A percentile compares a stretch with the other conserved stretches of the same genome.
phyloP scores from a whole-genome alignment of 257 asterid genomes.

The Solanum chmielewskii region DNA sequence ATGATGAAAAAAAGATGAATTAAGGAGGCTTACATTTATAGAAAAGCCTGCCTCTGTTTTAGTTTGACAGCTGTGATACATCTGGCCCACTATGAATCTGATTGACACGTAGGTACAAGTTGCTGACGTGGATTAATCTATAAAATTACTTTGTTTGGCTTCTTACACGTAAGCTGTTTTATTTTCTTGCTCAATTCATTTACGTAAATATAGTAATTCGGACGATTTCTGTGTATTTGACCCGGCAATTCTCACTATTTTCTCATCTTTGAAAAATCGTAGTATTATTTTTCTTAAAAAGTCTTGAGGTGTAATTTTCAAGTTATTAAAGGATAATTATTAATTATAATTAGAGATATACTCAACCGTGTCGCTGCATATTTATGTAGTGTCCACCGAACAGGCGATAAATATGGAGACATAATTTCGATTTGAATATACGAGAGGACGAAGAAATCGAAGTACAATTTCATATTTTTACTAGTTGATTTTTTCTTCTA shows the following conservation, averaged over 20 bases:
- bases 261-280: neutral
- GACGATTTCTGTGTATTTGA: neutral
- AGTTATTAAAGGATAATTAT: neutral
- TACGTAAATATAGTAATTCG: neutral
- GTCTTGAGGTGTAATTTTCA: neutral
- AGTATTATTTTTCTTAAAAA: neutral
- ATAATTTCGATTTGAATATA: neutral
- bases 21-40: neutral
- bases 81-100: constrained; percentile 8
- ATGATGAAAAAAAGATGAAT: neutral
- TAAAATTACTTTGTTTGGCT: neutral
- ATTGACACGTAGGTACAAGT: constrained; percentile 44
- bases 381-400: neutral
- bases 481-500: neutral
- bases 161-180: neutral
- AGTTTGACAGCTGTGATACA: neutral
- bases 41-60: neutral
- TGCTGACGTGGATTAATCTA: constrained; percentile 20
- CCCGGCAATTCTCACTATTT: neutral
- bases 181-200: neutral
- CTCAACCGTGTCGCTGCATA: neutral
- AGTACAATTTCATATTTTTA: neutral
- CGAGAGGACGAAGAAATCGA: neutral
- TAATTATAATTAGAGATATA: neutral
- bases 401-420: neutral